Conservation (phyloP, 1,284 basidiomycete genomes). For the Grifola frondosa region DNA sequence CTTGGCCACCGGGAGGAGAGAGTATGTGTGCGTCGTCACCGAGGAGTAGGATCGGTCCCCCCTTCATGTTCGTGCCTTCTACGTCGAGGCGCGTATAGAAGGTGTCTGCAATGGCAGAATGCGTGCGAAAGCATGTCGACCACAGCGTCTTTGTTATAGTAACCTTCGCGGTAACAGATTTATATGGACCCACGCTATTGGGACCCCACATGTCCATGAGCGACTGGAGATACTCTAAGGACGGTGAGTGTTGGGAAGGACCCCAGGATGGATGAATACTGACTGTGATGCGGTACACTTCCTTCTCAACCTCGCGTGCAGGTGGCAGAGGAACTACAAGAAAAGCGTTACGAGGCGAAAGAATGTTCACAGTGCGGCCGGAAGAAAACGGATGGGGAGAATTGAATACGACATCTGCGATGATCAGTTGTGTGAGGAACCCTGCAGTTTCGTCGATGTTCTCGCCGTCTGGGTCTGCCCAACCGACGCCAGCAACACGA, state of each 20-base stretch:
- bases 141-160: slow-evolving; percentile 29
- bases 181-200: slow-evolving; percentile 9
- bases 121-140: slow-evolving; percentile 41
- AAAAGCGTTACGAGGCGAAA: slow-evolving; percentile 28
- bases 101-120: slow-evolving; percentile 36
- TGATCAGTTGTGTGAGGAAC: slow-evolving; percentile 26
- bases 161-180: slow-evolving; percentile 9
- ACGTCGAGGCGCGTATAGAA: slow-evolving; percentile 28
- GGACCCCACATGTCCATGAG: slow-evolving; percentile 39
- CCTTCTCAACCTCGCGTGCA: no score
- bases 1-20: slow-evolving; percentile 46
- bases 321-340: slow-evolving; percentile 29
- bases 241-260: slow-evolving; percentile 30
- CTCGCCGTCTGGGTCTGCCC: slow-evolving; percentile 27
- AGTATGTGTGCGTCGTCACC: slow-evolving; percentile 51
- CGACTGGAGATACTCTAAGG: slow-evolving; percentile 37
- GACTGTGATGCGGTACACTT: slow-evolving; percentile 35
- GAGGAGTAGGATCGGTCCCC: slow-evolving; percentile 30
- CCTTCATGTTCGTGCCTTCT: background rate
- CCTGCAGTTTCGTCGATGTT: slow-evolving; percentile 11
- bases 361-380: slow-evolving; percentile 18
- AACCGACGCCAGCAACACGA: slow-evolving; percentile 24
- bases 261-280: slow-evolving; percentile 34
- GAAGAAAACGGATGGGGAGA: slow-evolving; percentile 12
- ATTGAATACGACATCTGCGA: slow-evolving; percentile 34